These are phyloP conservation scores for Nemania sp. DNA, from an alignment of 2,329 filamentous ascomycete genomes.

Conservation along the genomic window DNA sequence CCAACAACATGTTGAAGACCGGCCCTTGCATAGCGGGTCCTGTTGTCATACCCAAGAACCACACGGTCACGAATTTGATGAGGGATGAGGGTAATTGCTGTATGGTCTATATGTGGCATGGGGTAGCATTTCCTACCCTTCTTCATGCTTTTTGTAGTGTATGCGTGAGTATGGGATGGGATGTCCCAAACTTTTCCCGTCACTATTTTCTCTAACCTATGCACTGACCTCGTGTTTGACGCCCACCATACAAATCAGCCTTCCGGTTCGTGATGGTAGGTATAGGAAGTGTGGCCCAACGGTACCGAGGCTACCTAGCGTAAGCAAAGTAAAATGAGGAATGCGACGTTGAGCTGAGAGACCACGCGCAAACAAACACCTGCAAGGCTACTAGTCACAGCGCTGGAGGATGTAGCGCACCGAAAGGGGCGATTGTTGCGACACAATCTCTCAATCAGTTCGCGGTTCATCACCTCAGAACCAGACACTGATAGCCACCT, in stretches of 20 bases:
- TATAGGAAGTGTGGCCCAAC: conserved; percentile 24
- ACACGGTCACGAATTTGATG: conserved; percentile 22
- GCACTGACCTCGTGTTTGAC: conserved; percentile 21
- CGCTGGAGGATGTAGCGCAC: not conserved
- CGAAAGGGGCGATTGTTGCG: conserved; percentile 12
- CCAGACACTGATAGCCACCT: not conserved
- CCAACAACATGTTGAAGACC: conserved; percentile 16
- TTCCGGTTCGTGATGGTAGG: conserved; percentile 9
- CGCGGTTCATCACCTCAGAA: conserved; percentile 13
- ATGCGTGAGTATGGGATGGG: conserved; percentile 22
- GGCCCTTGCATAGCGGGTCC: conserved; percentile 35
- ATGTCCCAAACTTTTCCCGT: conserved; percentile 9
- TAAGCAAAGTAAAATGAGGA: conserved; percentile 33
- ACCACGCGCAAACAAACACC: conserved; percentile 7
- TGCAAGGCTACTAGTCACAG: conserved; percentile 30
- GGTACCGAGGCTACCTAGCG: conserved; percentile 14
- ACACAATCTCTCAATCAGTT: conserved; percentile 2
- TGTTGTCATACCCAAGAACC: conserved; percentile 39
- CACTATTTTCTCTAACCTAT: conserved; percentile 2
- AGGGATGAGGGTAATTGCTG: not conserved
- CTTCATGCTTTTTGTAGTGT: not conserved
- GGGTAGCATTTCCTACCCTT: conserved; percentile 15
- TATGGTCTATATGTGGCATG: not conserved
- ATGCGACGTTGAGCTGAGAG: conserved; percentile 29
- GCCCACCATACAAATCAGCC: conserved; percentile 1